Evolutionary conservation across 2,329 filamentous ascomycete species (phyloP).

Genomic region (Hypoxylon sp.): DNA sequence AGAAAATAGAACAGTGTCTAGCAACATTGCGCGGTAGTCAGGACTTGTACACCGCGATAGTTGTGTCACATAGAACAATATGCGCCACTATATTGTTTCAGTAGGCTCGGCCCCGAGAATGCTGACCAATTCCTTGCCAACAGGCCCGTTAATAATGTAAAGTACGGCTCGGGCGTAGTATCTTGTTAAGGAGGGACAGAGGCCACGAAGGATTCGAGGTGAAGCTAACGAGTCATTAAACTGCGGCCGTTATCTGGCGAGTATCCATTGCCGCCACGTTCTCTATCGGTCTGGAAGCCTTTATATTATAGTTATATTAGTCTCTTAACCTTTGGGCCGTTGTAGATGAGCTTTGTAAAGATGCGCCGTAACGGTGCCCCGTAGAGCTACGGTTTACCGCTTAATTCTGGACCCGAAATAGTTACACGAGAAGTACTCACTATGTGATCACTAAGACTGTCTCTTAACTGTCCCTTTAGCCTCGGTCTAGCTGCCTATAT

Average conservation of each 20-base stretch:
- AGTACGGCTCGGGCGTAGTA: not conserved
- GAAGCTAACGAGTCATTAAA: not conserved
- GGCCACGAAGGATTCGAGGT: not conserved
- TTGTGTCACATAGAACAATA: not conserved
- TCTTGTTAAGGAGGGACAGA: not conserved
- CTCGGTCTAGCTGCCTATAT: not conserved
- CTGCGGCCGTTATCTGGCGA: conserved; percentile 4
- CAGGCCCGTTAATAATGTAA: not conserved
- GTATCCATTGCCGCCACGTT: not conserved
- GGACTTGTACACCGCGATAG: not conserved
- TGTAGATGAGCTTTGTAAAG: not conserved
- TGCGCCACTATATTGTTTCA: not conserved
- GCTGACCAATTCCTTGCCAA: not conserved
- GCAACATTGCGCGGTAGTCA: not conserved
- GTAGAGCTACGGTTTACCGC: not conserved
- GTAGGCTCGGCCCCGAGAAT: not conserved
- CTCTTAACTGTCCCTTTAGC: not conserved
- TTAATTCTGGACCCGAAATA: not conserved
- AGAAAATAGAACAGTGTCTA: not conserved
- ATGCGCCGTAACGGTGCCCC: not conserved
- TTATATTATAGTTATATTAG: not conserved
- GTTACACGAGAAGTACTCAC: not conserved
- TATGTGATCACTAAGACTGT: not conserved
- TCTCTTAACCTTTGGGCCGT: not conserved
- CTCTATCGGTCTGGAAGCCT: not conserved